A percentile compares a stretch with the other conserved stretches of the same genome.
Evolutionary conservation across 1,139 yeast species (phyloP).

Genomic region (Taiozyma sp.): DNA sequence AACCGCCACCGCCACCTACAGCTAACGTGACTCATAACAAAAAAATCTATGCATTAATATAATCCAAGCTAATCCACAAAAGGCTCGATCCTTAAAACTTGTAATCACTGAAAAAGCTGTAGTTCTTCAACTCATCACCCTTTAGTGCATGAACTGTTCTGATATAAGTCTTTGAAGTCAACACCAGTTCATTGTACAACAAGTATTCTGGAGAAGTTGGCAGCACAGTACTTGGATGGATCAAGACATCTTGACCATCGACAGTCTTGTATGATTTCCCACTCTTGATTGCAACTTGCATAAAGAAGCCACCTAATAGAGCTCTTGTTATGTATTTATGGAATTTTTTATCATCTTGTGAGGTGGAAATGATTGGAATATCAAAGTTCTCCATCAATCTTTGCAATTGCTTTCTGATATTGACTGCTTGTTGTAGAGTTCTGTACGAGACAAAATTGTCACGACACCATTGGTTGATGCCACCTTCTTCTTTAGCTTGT

Average conservation of each 20-base stretch:
- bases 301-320: constrained; percentile 87
- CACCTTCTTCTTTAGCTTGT: constrained; percentile 58
- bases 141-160: constrained; percentile 90
- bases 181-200: constrained; percentile 89
- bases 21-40: neutral
- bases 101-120: constrained; percentile 25
- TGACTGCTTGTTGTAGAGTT: constrained; percentile 78
- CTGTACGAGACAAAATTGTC: constrained; percentile 83
- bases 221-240: constrained; percentile 91
- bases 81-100: constrained; percentile 12
- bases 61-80: neutral
- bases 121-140: constrained; percentile 67
- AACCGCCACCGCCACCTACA: too few relatives aligned
- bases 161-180: constrained; percentile 89
- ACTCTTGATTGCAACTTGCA: constrained; percentile 93
- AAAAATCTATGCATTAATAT: neutral
- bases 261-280: constrained; percentile 81
- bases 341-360: constrained; percentile 63
- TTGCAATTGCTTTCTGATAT: constrained; percentile 77
- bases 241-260: constrained; percentile 91
- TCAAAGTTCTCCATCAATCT: constrained; percentile 82
- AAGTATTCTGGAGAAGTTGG: constrained; percentile 90
- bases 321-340: constrained; percentile 81
- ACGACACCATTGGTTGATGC: constrained; percentile 81
- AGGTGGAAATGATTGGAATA: constrained; percentile 66